These are phyloP conservation scores for Plasmodium coatneyi DNA, from an alignment of 169 alveolate genomes.

Conservation along the genomic window DNA sequence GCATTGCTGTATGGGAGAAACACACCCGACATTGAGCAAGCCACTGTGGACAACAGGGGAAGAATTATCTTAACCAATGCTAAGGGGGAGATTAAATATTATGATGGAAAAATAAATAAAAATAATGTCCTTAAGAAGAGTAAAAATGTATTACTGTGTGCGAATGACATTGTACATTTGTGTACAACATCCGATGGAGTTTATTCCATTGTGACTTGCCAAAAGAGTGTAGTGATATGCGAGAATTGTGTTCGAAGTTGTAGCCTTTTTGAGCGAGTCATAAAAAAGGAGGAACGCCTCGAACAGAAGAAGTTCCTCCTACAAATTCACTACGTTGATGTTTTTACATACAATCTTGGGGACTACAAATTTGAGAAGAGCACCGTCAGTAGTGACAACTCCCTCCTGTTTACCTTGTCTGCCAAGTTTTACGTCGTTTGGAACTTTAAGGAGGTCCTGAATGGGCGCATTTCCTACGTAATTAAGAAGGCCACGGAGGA, in stretches of 20 bases:
- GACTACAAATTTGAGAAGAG: slow-evolving; percentile 41
- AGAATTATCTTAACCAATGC: slow-evolving; percentile 25
- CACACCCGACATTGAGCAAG: slow-evolving; percentile 46
- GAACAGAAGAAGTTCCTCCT: slow-evolving; percentile 38
- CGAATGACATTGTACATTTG: slow-evolving; percentile 64
- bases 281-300: slow-evolving; percentile 25
- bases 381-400: neutral
- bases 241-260: slow-evolving; percentile 29
- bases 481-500: slow-evolving; percentile 28
- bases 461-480: slow-evolving; percentile 19
- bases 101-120: slow-evolving; percentile 66
- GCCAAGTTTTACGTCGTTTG: slow-evolving; percentile 49
- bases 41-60: slow-evolving; percentile 57
- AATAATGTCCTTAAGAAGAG: slow-evolving; percentile 34
- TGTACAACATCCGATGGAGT: slow-evolving; percentile 22
- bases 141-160: slow-evolving; percentile 15
- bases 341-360: slow-evolving; percentile 35
- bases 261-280: slow-evolving; percentile 28
- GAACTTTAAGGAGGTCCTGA: slow-evolving; percentile 23
- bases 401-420: slow-evolving; percentile 34
- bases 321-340: slow-evolving; percentile 44
- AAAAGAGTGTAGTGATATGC: slow-evolving; percentile 24
- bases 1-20: slow-evolving; percentile 28
- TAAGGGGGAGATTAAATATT: slow-evolving; percentile 54
- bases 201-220: slow-evolving; percentile 51